These are phyloP conservation scores for Rhodamnia rubescens DNA, from an alignment of 345 rosid genomes.

Conservation along the genomic window DNA sequence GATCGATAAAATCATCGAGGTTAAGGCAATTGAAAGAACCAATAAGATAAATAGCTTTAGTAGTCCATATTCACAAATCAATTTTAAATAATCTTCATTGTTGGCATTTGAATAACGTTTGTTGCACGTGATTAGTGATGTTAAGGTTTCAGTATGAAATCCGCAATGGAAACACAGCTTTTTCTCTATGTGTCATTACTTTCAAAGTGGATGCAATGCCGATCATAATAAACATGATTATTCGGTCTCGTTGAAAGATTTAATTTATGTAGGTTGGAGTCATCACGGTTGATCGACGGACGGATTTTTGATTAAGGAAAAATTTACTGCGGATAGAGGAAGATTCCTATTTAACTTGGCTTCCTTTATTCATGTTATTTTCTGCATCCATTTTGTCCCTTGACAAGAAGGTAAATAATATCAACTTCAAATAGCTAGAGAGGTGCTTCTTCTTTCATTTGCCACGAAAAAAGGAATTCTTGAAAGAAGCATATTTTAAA, in stretches of 20 bases:
- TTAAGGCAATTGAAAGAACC: background rate
- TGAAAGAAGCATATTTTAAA: background rate
- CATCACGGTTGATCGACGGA: background rate
- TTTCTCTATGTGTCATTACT: rapidly evolving
- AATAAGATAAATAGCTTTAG: background rate
- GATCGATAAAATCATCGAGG: background rate
- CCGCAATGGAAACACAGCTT: rapidly evolving
- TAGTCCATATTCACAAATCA: background rate
- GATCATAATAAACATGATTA: background rate
- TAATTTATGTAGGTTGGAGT: background rate
- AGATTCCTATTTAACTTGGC: rapidly evolving
- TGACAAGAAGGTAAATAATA: too few relatives aligned
- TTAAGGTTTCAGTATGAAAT: background rate
- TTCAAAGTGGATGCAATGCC: background rate
- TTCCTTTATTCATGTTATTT: background rate
- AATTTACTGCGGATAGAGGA: background rate
- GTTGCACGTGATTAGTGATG: background rate
- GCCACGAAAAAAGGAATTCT: background rate
- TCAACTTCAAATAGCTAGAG: too few relatives aligned
- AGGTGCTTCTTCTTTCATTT: too few relatives aligned
- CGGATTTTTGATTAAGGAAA: rapidly evolving
- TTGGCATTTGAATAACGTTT: rapidly evolving
- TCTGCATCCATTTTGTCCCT: too few relatives aligned
- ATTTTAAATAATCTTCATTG: background rate
- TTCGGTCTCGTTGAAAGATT: background rate